phyloP scores from a whole-genome alignment of 768 basidiomycete species.

The Mycena haematopus region DNA sequence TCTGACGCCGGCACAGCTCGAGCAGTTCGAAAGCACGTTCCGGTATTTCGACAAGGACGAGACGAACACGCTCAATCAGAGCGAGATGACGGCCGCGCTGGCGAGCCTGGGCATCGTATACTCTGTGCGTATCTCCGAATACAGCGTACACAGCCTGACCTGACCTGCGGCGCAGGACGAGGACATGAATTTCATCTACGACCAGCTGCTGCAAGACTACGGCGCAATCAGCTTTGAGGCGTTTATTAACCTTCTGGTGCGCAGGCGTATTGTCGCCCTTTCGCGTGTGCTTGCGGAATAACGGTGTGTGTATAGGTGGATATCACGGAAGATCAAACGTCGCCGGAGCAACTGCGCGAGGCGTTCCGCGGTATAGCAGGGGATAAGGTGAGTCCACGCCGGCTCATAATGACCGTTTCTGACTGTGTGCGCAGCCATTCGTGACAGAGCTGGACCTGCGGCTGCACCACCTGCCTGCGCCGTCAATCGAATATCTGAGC shows the following conservation, averaged over 20 bases:
- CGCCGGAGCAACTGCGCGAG: constrained; percentile 89
- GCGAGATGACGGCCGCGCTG: constrained; percentile 93
- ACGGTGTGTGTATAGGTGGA: constrained; percentile 57
- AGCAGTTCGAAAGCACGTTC: constrained; percentile 97
- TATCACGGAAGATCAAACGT: constrained; percentile 94
- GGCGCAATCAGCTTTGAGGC: constrained; percentile 93
- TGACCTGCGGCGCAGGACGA: constrained; percentile 62
- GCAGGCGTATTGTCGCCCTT: no score
- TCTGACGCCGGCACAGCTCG: constrained; percentile 92
- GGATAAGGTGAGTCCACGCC: constrained; percentile 68
- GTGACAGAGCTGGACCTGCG: constrained; percentile 94
- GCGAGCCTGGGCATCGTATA: constrained; percentile 95
- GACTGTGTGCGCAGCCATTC: constrained; percentile 64
- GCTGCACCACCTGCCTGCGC: constrained; percentile 77
- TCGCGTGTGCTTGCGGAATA: no score
- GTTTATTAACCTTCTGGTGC: constrained; percentile 82
- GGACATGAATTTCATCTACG: constrained; percentile 85
- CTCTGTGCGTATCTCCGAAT: constrained; percentile 54
- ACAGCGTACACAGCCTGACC: background rate
- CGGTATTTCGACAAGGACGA: constrained; percentile 96
- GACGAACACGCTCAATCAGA: constrained; percentile 81
- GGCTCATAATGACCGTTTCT: constrained; percentile 20
- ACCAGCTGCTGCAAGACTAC: constrained; percentile 78
- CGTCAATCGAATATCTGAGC: constrained; percentile 80
- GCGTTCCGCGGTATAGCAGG: constrained; percentile 92